Conservation (phyloP, 805 yeast species). For the Candida arabinofermentans region DNA sequence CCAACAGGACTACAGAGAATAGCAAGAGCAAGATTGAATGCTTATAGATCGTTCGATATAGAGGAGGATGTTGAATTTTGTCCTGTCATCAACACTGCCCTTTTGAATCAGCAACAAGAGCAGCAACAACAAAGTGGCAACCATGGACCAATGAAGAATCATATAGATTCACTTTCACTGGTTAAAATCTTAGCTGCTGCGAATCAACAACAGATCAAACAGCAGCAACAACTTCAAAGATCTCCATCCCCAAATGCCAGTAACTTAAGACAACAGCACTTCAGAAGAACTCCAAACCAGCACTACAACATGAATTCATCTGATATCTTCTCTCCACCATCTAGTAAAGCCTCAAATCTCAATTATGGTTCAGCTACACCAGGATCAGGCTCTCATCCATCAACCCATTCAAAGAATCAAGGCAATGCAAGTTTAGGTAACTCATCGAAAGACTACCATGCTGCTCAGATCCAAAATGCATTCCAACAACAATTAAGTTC, state of each 20-base stretch:
- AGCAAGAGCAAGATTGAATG: constrained; percentile 49
- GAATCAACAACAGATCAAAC: constrained; percentile 8
- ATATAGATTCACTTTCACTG: constrained; percentile 15
- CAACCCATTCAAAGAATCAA: constrained; percentile 6
- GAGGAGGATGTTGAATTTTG: constrained; percentile 74
- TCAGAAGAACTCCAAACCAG: constrained; percentile 1
- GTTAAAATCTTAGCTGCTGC: constrained; percentile 20
- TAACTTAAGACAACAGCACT: background rate
- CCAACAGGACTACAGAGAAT: constrained; percentile 15
- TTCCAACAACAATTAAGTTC: constrained; percentile 1
- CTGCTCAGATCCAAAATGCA: background rate
- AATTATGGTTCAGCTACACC: constrained; percentile 20
- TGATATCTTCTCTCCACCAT: constrained; percentile 7
- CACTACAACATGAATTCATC: background rate
- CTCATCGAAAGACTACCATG: background rate
- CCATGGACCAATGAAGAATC: constrained; percentile 4
- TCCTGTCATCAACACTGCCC: constrained; percentile 32
- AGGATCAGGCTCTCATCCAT: constrained; percentile 15
- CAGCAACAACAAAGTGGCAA: background rate
- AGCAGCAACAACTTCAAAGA: constrained; percentile 6
- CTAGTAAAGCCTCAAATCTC: constrained; percentile 11
- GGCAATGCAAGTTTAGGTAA: constrained; percentile 1
- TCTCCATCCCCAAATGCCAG: background rate
- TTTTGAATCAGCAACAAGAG: constrained; percentile 2
- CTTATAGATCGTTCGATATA: constrained; percentile 63